Percentiles rank a stretch among this genome's conserved stretches.
Conservation (phyloP, 139 green algal genomes). For the Nannochloris sp. region DNA sequence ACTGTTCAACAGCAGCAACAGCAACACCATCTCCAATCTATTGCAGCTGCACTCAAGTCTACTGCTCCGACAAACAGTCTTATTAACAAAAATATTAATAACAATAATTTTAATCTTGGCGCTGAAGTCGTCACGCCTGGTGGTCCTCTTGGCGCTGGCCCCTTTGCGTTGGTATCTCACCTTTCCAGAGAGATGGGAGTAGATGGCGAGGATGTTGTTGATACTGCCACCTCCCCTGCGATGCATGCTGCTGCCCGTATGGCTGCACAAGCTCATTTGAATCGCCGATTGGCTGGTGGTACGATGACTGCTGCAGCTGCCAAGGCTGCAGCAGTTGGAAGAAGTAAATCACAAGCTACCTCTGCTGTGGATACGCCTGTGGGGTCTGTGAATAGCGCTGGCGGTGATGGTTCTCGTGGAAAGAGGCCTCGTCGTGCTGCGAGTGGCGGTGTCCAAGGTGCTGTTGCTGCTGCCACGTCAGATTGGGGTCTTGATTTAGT, state of each 20-base stretch:
- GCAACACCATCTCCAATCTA: too few species aligned
- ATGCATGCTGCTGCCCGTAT: slow-evolving; percentile 1
- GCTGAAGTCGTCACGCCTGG: neutral
- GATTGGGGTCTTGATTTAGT: slow-evolving; percentile 18
- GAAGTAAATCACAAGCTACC: neutral
- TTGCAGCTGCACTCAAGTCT: too few species aligned
- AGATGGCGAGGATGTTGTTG: slow-evolving; percentile 7
- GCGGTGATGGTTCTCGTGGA: neutral
- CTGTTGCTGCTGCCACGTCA: slow-evolving; percentile 18
- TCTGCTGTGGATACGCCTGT: neutral
- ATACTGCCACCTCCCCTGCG: slow-evolving; percentile 23
- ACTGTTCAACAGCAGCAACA: too few species aligned
- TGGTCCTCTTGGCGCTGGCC: neutral
- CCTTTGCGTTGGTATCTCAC: slow-evolving; percentile 18
- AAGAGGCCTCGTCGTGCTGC: slow-evolving; percentile 25
- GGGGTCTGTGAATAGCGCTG: neutral
- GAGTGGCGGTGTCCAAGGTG: slow-evolving; percentile 26
- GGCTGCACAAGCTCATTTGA: neutral
- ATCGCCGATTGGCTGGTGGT: neutral
- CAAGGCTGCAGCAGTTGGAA: neutral
- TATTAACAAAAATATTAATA: too few species aligned
- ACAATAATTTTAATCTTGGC: too few species aligned
- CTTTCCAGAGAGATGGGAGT: slow-evolving; percentile 7
- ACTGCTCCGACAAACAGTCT: too few species aligned
- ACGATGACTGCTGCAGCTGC: neutral